Conservation (phyloP, 73 alveolate species). For the Breviolum minutum region DNA sequence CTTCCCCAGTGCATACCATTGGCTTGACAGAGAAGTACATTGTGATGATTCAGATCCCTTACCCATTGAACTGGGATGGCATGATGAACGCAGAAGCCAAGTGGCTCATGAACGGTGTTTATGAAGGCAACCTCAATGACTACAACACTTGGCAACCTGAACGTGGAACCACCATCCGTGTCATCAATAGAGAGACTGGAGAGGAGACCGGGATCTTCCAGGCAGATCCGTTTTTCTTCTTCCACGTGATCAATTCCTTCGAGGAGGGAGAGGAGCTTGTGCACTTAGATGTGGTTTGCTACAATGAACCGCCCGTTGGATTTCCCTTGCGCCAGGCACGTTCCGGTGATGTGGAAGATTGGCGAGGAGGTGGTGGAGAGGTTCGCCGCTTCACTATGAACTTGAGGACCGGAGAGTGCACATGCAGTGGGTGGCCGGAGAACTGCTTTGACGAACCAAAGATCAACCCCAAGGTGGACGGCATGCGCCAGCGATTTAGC, state of each 20-base stretch:
- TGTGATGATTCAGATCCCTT: slow-evolving; percentile 90
- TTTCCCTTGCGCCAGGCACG: slow-evolving; percentile 94
- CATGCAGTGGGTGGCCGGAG: slow-evolving; percentile 95
- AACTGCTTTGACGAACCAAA: slow-evolving; percentile 95
- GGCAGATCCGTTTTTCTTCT: slow-evolving; percentile 91
- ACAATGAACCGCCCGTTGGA: slow-evolving; percentile 90
- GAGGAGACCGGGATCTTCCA: slow-evolving; percentile 83
- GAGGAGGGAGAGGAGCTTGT: slow-evolving; percentile 86
- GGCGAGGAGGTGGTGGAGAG: slow-evolving; percentile 95
- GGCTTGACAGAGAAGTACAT: slow-evolving; percentile 86
- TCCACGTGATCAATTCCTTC: slow-evolving; percentile 74
- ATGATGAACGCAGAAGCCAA: slow-evolving; percentile 90
- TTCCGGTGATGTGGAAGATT: slow-evolving; percentile 91
- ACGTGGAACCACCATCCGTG: slow-evolving; percentile 84
- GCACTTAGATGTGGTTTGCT: slow-evolving; percentile 90
- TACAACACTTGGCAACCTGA: slow-evolving; percentile 95
- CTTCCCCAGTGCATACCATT: slow-evolving; percentile 92
- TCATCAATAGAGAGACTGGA: slow-evolving; percentile 93
- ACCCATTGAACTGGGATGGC: slow-evolving; percentile 95
- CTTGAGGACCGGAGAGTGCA: slow-evolving; percentile 95
- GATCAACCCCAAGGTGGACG: slow-evolving; percentile 95
- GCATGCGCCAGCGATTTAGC: slow-evolving; percentile 65
- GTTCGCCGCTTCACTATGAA: slow-evolving; percentile 90
- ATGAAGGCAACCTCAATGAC: slow-evolving; percentile 90
- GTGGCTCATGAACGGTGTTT: slow-evolving; percentile 87